Evolutionary conservation across 306 rosid genomes (phyloP), one percentile per base, ranked within the genome.

Genomic region (Cicer chorassanicum): DNA sequence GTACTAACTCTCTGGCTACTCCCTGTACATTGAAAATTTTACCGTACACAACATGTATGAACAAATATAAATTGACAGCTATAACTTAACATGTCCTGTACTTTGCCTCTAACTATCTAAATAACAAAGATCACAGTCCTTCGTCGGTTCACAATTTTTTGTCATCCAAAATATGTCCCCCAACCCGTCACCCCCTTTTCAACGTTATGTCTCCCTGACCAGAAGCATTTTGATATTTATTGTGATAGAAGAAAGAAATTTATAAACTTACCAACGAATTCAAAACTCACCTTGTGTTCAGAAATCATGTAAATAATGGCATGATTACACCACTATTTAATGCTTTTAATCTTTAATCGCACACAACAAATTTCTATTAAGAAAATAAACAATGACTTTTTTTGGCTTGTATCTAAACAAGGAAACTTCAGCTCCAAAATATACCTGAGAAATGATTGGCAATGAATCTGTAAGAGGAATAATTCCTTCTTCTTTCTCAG

Each of bases 401-500:
- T 39, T 69, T 18, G 15, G 49, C 24, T 50, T 6, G 0, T 3
- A 13, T 59, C 10, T 2, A 36, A 69, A 44, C 18, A 48, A 62
- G 36, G 49, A 57, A 66, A 56, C 40, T 39, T 59, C 34, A 45
- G 21, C 67, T 50, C 41, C 45, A 45, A 57, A 63, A 34, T 42
- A 15, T 66, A 94, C 99, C 97, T 95, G 98, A 76, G 99, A 81
- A 74, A 89, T 88, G 69, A 95, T 89, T 7, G 97, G 99, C 76
- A 95, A 86, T 65, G 99, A 84, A 87, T 95, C 99, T 0, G 98
- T 87, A 56, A 95, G 96, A 73, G 98, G 99, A 79, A 95, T 90
- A 66, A 95, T 85, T 77, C 99, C 99, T 84, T 95, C 99, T 86
- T 95, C 99, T 80, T 65, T 87, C 87, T 95, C 99, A 54, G 92